These are phyloP conservation scores for Ganoderma meredithae DNA, from an alignment of 1,284 basidiomycete genomes.

Conservation along the genomic window DNA sequence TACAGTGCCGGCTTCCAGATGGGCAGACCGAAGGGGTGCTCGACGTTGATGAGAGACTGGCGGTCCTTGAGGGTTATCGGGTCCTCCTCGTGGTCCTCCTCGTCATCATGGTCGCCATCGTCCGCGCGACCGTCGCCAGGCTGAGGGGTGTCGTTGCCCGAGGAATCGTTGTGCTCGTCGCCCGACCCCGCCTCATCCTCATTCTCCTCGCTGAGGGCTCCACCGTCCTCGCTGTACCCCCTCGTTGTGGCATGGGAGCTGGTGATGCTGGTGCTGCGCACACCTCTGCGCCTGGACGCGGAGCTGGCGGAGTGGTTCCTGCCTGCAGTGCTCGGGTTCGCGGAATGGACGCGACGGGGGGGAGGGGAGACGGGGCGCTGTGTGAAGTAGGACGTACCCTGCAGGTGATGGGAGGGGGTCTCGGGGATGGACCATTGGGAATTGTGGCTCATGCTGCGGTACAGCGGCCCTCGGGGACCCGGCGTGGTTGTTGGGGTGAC, in stretches of 20 bases:
- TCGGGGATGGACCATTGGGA: slow-evolving; percentile 64
- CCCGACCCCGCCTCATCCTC: slow-evolving; percentile 42
- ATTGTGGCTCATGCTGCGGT: slow-evolving; percentile 57
- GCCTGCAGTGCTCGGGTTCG: slow-evolving; percentile 29
- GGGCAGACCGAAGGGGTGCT: slow-evolving; percentile 98
- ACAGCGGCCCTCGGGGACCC: slow-evolving; percentile 45
- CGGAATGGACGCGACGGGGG: slow-evolving; percentile 48
- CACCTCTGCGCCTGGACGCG: slow-evolving; percentile 49
- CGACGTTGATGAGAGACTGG: slow-evolving; percentile 98
- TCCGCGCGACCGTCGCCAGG: slow-evolving; percentile 20
- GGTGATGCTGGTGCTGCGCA: slow-evolving; percentile 67
- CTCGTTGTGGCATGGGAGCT: slow-evolving; percentile 58
- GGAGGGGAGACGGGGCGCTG: slow-evolving; percentile 51
- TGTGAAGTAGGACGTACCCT: slow-evolving; percentile 71
- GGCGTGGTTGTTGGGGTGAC: slow-evolving; percentile 41
- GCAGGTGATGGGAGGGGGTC: slow-evolving; percentile 67
- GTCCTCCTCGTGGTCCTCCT: slow-evolving; percentile 69
- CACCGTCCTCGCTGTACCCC: slow-evolving; percentile 52
- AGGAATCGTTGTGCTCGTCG: slow-evolving; percentile 30
- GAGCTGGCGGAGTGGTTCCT: slow-evolving; percentile 59
- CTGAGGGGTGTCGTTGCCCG: slow-evolving; percentile 32
- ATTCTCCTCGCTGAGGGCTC: slow-evolving; percentile 53
- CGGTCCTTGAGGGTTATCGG: slow-evolving; percentile 96
- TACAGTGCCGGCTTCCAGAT: slow-evolving; percentile 99
- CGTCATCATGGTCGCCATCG: slow-evolving; percentile 45